Evolutionary conservation across 1,139 yeast species (phyloP).

Genomic region (Candida sp.): DNA sequence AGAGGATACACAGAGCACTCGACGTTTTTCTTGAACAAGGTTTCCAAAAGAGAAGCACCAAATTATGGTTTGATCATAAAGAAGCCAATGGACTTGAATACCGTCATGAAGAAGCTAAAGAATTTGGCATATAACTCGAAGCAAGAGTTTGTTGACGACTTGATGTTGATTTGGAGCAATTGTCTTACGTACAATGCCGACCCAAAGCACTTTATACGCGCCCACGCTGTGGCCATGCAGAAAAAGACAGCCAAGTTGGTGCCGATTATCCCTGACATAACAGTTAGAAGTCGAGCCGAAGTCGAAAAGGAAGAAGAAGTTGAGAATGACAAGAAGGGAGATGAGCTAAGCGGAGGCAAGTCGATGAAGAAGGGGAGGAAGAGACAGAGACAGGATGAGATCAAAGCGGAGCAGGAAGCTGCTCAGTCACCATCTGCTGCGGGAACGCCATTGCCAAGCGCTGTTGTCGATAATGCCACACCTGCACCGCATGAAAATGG

Average conservation of each 20-base stretch:
- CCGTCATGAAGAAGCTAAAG: conserved; percentile 90
- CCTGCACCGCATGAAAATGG: conserved; percentile 15
- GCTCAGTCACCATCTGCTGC: conserved; percentile 15
- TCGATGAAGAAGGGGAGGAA: conserved; percentile 48
- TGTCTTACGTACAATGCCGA: conserved; percentile 94
- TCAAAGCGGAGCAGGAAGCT: conserved; percentile 27
- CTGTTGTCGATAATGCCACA: conserved; percentile 15
- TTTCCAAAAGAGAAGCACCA: conserved; percentile 97
- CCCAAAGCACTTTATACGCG: conserved; percentile 89
- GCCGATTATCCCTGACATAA: conserved; percentile 89
- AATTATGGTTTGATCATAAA: conserved; percentile 90
- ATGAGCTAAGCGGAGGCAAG: conserved; percentile 41
- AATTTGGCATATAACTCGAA: conserved; percentile 81
- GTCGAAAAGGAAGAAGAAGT: conserved; percentile 76
- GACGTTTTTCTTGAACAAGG: conserved; percentile 93
- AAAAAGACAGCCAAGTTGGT: conserved; percentile 77
- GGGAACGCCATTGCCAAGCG: conserved; percentile 3
- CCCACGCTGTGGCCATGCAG: conserved; percentile 97
- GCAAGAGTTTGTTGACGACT: conserved; percentile 88
- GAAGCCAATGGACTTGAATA: conserved; percentile 95
- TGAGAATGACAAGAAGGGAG: conserved; percentile 40
- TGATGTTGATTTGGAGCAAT: conserved; percentile 95
- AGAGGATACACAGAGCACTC: conserved; percentile 96
- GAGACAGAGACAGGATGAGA: conserved; percentile 41
- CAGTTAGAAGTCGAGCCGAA: conserved; percentile 79